Conservation (phyloP, 768 basidiomycete species). For the Termitomyces sp. region DNA sequence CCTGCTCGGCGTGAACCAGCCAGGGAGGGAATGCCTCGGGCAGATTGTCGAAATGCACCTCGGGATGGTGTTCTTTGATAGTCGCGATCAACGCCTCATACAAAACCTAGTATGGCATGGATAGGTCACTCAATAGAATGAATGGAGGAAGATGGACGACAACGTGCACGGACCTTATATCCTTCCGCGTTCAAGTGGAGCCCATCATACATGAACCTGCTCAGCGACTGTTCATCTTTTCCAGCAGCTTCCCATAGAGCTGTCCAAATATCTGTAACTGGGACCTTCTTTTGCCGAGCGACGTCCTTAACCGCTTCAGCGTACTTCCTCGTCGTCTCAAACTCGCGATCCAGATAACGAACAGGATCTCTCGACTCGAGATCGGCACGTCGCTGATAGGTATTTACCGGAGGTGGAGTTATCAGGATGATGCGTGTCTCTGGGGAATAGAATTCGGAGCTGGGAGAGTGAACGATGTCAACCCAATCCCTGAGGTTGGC, state of each 20-base stretch:
- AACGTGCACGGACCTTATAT: conserved; percentile 52
- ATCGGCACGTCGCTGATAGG: conserved; percentile 50
- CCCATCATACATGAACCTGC: conserved; percentile 64
- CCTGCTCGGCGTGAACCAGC: conserved; percentile 5
- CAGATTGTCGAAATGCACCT: conserved; percentile 64
- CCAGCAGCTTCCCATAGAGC: conserved; percentile 74
- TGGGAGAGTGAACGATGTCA: conserved; percentile 54
- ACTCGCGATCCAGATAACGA: conserved; percentile 52
- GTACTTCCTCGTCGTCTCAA: conserved; percentile 62
- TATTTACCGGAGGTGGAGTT: conserved; percentile 82
- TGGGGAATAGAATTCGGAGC: conserved; percentile 65
- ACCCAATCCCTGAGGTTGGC: conserved; percentile 65
- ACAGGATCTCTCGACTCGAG: conserved; percentile 49
- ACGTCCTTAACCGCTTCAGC: conserved; percentile 67
- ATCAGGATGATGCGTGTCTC: conserved; percentile 75
- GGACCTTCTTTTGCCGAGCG: conserved; percentile 50
- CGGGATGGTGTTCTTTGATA: conserved; percentile 58
- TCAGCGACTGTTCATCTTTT: conserved; percentile 48
- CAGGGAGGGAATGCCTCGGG: conserved; percentile 58
- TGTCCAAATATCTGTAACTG: conserved; percentile 74
- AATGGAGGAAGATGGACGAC: not conserved
- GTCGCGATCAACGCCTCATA: conserved; percentile 59
- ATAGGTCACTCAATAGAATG: not conserved
- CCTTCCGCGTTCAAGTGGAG: conserved; percentile 76
- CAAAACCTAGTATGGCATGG: conserved; percentile 49